Percentiles rank a stretch among this genome's conserved stretches.
phyloP scores from a whole-genome alignment of 345 rosid species.

The Syzygium oleosum region DNA sequence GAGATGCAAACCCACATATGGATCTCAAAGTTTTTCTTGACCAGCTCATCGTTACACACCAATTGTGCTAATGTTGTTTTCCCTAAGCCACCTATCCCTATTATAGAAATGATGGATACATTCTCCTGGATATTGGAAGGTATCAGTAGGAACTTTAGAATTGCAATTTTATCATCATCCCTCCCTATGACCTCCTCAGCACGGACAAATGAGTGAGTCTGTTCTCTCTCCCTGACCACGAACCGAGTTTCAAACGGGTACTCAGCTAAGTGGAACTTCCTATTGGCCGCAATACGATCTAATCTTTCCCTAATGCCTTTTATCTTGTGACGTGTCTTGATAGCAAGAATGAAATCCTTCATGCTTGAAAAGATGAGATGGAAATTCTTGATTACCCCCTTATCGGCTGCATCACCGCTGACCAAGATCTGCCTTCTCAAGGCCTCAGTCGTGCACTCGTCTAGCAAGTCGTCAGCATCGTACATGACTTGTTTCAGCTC shows the following conservation, averaged over 20 bases:
- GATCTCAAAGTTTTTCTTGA: neutral
- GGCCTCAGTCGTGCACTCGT: conserved; percentile 8
- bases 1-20: conserved; percentile 2
- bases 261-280: neutral
- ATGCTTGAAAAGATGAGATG: conserved; percentile 1
- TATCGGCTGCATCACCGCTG: neutral
- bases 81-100: conserved; percentile 8
- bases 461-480: conserved; percentile 27
- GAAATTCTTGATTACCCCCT: neutral
- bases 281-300: neutral
- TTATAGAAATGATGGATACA: conserved; percentile 1
- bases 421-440: neutral
- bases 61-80: conserved; percentile 7
- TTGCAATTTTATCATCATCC: neutral
- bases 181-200: neutral
- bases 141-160: neutral
- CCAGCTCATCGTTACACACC: neutral
- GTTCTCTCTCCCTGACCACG: neutral
- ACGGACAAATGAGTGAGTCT: neutral
- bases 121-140: neutral
- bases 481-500: conserved; percentile 14
- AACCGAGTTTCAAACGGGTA: neutral
- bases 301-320: neutral
- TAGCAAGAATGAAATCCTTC: neutral
- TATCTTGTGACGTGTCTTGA: neutral